Evolutionary conservation across 164 flowering plant genomes (phyloP), one percentile per base, ranked within the genome.

Genomic region (grape (Vitis vinifera)): DNA sequence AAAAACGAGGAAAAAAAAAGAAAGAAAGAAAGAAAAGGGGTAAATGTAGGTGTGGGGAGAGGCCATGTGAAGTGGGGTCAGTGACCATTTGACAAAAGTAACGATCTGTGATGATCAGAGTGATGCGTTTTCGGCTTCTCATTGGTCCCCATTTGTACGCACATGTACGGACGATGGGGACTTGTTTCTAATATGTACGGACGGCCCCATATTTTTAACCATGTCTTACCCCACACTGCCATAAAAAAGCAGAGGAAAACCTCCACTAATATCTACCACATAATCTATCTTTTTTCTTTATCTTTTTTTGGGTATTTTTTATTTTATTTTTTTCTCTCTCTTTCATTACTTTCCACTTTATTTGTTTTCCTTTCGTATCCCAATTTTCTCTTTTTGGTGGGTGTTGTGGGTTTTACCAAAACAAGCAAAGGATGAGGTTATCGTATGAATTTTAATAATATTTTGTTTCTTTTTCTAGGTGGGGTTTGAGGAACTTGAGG

Each of bases 81-180:
- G 9, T 23, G 37, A 7, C 3, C 48, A 27, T 27, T 12, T 37
- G 30, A 48, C 13, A 50, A 51, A 62, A 47, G 56, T 65, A 44
- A 14, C 19, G 29, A 65, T 10, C 44, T 31, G 15, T 29, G 11
- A 15, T 8, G 9, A 56, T 8, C 53, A 8, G 62, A 13, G 9
- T 30, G 15, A 5, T 76, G 78, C 19, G 75, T 71, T 76, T 75
- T 76, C 78, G 50, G 9, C 11, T 16, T 7, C 68, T 76, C 2
- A 71, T 76, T 76, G 78, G 78, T 37, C 48, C 5, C 12, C 23
- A 31, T n/a, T 1, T 0, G 68, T 71, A 63, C 75, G 61, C 10
- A 0, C 16, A 58, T 58, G 78, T 71, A 76, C 78, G 75, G 75
- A 71, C 59, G 68, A 66, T 27, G 70, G 51, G 65, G 74, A 75